Evolutionary conservation across 768 basidiomycete species (phyloP).

Genomic region (Gymnopilus dilepis): DNA sequence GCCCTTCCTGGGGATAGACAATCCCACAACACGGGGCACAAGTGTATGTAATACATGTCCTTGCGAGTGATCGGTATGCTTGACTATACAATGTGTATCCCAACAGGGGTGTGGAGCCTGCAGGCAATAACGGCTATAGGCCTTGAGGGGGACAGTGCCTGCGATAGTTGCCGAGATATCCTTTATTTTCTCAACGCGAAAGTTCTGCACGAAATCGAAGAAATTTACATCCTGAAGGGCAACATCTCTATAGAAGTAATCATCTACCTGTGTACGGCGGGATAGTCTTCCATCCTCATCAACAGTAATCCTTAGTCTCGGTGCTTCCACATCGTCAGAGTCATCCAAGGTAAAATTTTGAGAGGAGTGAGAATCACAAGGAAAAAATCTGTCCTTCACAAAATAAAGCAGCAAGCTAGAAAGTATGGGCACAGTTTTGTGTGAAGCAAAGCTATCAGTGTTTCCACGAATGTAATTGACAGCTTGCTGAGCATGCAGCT

Average conservation of each 20-base stretch:
- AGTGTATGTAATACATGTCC: slow-evolving; percentile 8
- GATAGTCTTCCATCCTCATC: slow-evolving; percentile 5
- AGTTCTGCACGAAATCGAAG: slow-evolving; percentile 32
- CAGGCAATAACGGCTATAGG: background rate
- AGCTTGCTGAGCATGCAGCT: slow-evolving; percentile 41
- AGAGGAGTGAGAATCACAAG: background rate
- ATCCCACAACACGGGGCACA: background rate
- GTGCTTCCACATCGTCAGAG: background rate
- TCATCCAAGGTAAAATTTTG: background rate
- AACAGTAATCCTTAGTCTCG: background rate
- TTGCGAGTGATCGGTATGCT: slow-evolving; percentile 14
- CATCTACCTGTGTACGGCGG: slow-evolving; percentile 29
- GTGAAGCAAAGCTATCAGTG: slow-evolving; percentile 32
- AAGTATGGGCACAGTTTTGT: slow-evolving; percentile 33
- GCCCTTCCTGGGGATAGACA: slow-evolving; percentile 6
- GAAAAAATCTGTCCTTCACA: slow-evolving; percentile 2
- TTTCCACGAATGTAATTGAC: slow-evolving; percentile 32
- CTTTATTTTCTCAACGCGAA: slow-evolving; percentile 16
- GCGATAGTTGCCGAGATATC: background rate
- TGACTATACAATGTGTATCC: slow-evolving; percentile 20
- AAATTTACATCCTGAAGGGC: slow-evolving; percentile 26
- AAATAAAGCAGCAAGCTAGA: slow-evolving; percentile 20
- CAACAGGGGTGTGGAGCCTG: slow-evolving; percentile 16
- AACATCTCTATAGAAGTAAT: slow-evolving; percentile 30
- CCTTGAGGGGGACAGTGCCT: background rate